Base-by-base conservation (phyloP, 192 early-diverging fungal genomes). In the Coemansia sp. region DNA sequence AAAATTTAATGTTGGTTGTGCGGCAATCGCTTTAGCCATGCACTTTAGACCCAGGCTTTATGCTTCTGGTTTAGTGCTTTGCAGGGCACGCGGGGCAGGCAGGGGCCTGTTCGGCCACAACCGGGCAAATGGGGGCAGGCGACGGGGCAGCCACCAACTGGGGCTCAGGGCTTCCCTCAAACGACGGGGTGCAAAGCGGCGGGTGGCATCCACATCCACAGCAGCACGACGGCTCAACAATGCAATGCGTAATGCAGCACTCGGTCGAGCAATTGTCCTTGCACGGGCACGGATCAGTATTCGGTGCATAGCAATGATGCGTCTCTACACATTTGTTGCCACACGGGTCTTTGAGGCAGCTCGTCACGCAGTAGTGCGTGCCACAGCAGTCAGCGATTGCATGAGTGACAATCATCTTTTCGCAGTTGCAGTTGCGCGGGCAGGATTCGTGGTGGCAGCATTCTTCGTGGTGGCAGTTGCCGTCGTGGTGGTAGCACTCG, bases 311-410 rank as follows among this genome's bases (percentile, higher is more conserved):
- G 72, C 72, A 80, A 63, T 75, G 77, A 66, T 80, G 72, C 17
- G 68, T 80, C 72, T 80, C 69, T 25, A 74, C 65, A 49, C 77
- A 74, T 24, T 59, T 66, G 72, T 80, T 70, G 60, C 77, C 72
- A 57, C 72, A 80, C 19, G 71, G 71, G n/a, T 79, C 77, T 72
- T 79, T 79, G 68, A 79, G 57, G 53, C 77, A 79, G 72, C 67
- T 79, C 39, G 71, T 74, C 57, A 79, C 77, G 50, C 77, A 79
- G 77, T 79, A 79, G 77, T 79, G 77, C 5, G 77, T 79, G 58
- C 72, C 77, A 48, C 72, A 79, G 65, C 70, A 74, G 41, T 79
- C 77, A 22, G 72, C 77, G 3, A 79, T 24, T 0, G 77, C 77
- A 45, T 79, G 77, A 2, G 77, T 79, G 14, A 73, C 64, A 2